These are phyloP conservation scores for Zygoascus biomembranicola DNA, from an alignment of 805 yeast species.

Conservation along the genomic window DNA sequence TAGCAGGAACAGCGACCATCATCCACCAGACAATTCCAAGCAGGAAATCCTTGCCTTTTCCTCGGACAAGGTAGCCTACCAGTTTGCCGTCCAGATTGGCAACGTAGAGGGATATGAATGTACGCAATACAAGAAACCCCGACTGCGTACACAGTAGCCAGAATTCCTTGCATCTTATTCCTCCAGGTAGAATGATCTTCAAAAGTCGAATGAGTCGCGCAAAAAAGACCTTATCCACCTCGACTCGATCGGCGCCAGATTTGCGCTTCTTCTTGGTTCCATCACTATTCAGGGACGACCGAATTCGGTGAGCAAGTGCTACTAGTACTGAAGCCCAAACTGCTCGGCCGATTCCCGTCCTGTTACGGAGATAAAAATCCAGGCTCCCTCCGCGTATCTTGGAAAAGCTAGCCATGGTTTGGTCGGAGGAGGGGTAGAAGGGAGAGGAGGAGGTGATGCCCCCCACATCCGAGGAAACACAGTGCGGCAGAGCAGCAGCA, in stretches of 20 bases:
- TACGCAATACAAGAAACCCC: constrained; percentile 53
- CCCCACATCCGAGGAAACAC: no score
- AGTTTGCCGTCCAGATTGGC: constrained; percentile 81
- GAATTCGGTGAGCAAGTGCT: neutral
- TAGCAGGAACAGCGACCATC: constrained; percentile 78
- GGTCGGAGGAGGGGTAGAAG: no score
- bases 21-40: constrained; percentile 67
- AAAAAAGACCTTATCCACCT: constrained; percentile 26
- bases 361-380: neutral
- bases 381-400: neutral
- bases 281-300: neutral
- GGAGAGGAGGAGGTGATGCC: no score
- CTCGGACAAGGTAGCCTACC: constrained; percentile 73
- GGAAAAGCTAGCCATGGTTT: neutral
- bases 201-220: constrained; percentile 22
- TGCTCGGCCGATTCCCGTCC: neutral
- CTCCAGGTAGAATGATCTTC: constrained; percentile 28
- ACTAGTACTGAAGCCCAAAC: neutral
- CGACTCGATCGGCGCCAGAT: constrained; percentile 17
- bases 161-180: constrained; percentile 25
- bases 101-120: constrained; percentile 67
- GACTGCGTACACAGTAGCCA: constrained; percentile 44
- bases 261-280: constrained; percentile 2
- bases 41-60: constrained; percentile 55
- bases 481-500: no score